A percentile compares a stretch with the other conserved stretches of the same genome.
Evolutionary conservation across 345 rosid genomes (phyloP).

Genomic region (Citropsis articulata): DNA sequence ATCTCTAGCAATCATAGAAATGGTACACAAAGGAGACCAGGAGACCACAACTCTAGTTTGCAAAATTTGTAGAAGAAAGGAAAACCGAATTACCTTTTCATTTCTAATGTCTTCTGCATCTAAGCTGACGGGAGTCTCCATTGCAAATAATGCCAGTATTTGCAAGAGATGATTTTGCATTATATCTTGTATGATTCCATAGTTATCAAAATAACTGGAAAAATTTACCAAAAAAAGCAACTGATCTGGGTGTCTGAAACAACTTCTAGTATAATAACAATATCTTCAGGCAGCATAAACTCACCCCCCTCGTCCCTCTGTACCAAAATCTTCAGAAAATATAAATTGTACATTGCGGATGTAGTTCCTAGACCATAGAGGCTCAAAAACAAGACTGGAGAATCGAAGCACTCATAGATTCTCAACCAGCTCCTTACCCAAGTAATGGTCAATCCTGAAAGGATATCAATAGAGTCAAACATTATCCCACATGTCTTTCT

Average conservation of each 20-base stretch:
- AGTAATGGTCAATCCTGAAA: slow-evolving; percentile 80
- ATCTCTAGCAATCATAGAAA: not conserved
- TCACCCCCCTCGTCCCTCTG: slow-evolving; percentile 97
- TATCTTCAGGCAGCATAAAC: not conserved
- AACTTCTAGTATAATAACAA: not conserved
- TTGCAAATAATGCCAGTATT: slow-evolving; percentile 88
- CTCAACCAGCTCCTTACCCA: slow-evolving; percentile 97
- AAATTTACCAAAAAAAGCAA: not conserved
- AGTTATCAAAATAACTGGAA: slow-evolving; percentile 54
- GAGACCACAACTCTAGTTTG: not conserved
- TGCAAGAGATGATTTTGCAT: slow-evolving; percentile 96
- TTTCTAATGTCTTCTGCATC: slow-evolving; percentile 92
- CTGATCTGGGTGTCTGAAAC: not conserved
- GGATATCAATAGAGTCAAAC: slow-evolving; percentile 4
- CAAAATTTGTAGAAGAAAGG: no score
- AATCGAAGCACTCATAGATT: slow-evolving; percentile 88
- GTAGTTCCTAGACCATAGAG: slow-evolving; percentile 84
- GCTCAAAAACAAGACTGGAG: slow-evolving; percentile 93
- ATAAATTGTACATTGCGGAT: slow-evolving; percentile 86
- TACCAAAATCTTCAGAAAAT: slow-evolving; percentile 93
- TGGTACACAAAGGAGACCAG: not conserved
- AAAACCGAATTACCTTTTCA: slow-evolving; percentile 62
- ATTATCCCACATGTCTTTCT: not conserved
- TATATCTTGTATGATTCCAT: slow-evolving; percentile 89
- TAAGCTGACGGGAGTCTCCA: slow-evolving; percentile 97